These are phyloP conservation scores for Suillus bovinus DNA, from an alignment of 768 basidiomycete genomes.

Conservation along the genomic window DNA sequence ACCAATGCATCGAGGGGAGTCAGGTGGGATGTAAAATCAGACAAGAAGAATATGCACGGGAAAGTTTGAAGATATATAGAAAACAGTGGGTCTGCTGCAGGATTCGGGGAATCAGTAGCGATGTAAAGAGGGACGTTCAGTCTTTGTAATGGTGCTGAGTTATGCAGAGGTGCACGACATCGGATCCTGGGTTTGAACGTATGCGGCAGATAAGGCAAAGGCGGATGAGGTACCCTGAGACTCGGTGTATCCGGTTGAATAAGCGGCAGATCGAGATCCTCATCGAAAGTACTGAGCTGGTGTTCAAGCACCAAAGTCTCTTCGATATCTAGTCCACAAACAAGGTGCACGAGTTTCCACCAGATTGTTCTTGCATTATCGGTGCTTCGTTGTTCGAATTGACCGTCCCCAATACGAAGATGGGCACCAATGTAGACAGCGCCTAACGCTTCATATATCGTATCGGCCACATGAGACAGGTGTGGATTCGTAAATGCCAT, in stretches of 20 bases:
- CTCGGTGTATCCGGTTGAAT: constrained; percentile 22
- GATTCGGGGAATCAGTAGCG: constrained; percentile 56
- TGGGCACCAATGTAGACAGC: constrained; percentile 62
- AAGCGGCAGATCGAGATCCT: constrained; percentile 17
- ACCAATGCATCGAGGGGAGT: constrained; percentile 34
- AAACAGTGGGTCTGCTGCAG: constrained; percentile 44
- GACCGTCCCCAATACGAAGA: constrained; percentile 68
- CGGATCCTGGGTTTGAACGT: constrained; percentile 12
- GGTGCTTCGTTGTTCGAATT: constrained; percentile 46
- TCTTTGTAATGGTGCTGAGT: constrained; percentile 26
- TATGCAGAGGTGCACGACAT: constrained; percentile 46
- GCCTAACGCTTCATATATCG: constrained; percentile 45
- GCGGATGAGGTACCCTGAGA: constrained; percentile 28
- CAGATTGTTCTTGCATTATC: constrained; percentile 51
- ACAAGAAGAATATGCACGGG: constrained; percentile 62
- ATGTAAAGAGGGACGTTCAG: constrained; percentile 67
- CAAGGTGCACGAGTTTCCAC: constrained; percentile 53
- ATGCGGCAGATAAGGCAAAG: constrained; percentile 26
- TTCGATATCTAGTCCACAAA: constrained; percentile 42
- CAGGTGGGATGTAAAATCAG: constrained; percentile 44
- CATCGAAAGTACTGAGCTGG: constrained; percentile 1
- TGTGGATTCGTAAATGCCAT: constrained; percentile 60
- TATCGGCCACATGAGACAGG: constrained; percentile 43
- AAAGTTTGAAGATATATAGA: constrained; percentile 50
- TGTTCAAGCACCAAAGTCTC: constrained; percentile 36